Evolutionary conservation across 1,139 yeast genomes (phyloP).

Genomic region (Pichia sp.): DNA sequence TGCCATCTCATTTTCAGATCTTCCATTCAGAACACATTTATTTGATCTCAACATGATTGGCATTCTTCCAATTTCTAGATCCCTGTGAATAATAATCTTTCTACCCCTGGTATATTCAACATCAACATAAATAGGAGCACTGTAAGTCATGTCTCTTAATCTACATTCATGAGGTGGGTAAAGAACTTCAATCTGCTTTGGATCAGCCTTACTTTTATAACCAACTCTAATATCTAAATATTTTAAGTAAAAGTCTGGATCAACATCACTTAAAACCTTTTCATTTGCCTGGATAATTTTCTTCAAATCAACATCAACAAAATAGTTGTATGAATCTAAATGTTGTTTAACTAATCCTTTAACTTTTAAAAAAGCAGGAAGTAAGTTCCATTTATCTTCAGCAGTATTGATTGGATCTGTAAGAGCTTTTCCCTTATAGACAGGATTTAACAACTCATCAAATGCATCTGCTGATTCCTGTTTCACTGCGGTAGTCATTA

Average conservation of each 20-base stretch:
- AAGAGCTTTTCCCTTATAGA: slow-evolving; percentile 76
- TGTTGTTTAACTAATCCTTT: slow-evolving; percentile 97
- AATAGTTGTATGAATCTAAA: slow-evolving; percentile 91
- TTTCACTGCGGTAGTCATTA: slow-evolving; percentile 10
- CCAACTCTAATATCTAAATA: slow-evolving; percentile 91
- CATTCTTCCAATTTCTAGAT: slow-evolving; percentile 94
- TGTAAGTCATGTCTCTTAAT: slow-evolving; percentile 86
- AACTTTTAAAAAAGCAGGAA: slow-evolving; percentile 92
- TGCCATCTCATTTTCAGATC: slow-evolving; percentile 81
- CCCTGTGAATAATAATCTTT: slow-evolving; percentile 82
- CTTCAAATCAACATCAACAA: slow-evolving; percentile 87
- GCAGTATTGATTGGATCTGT: slow-evolving; percentile 89
- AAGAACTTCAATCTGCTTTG: slow-evolving; percentile 52
- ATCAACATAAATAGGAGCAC: slow-evolving; percentile 95
- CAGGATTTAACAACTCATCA: slow-evolving; percentile 69
- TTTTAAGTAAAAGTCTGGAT: slow-evolving; percentile 90
- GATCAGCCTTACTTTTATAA: slow-evolving; percentile 47
- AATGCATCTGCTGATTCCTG: slow-evolving; percentile 39
- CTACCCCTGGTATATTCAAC: slow-evolving; percentile 95
- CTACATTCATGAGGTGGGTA: slow-evolving; percentile 96
- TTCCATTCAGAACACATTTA: slow-evolving; percentile 79
- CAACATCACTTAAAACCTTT: slow-evolving; percentile 84
- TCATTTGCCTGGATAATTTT: slow-evolving; percentile 91
- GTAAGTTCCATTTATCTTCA: slow-evolving; percentile 89
- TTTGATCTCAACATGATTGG: slow-evolving; percentile 94